These are phyloP conservation scores for Neurospora discreta DNA, from an alignment of 495 filamentous ascomycete species.

Conservation along the genomic window DNA sequence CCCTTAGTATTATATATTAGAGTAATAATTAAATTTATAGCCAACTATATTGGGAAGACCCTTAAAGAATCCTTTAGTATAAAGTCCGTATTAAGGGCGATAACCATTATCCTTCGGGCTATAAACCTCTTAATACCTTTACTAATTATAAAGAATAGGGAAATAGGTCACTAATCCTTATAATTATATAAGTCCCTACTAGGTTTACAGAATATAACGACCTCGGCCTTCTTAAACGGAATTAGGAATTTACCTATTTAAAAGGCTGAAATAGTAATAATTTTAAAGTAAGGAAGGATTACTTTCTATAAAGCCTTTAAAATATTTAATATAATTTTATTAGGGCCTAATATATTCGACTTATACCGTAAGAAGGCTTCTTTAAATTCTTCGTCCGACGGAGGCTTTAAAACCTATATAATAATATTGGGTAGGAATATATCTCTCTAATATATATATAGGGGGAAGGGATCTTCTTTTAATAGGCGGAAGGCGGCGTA, in stretches of 20 bases:
- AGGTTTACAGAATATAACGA: not conserved
- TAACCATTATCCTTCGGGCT: not conserved
- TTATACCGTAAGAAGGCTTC: not conserved
- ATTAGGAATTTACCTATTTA: rapidly evolving
- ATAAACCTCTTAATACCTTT: not conserved
- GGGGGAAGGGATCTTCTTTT: not conserved
- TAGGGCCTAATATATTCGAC: no score
- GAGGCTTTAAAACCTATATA: not conserved
- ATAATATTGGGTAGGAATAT: not conserved
- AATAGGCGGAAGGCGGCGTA: not conserved
- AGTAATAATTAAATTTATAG: not conserved
- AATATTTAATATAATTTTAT: not conserved
- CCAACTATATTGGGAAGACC: no score
- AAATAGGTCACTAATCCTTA: not conserved
- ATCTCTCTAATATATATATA: not conserved
- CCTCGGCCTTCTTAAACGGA: rapidly evolving
- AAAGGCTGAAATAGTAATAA: not conserved
- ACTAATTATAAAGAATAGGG: not conserved
- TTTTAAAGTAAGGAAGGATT: not conserved
- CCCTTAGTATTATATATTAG: not conserved
- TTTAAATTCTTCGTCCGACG: not conserved
- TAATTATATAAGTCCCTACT: not conserved
- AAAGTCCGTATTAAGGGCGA: rapidly evolving
- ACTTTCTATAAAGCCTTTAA: rapidly evolving
- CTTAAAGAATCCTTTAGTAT: not conserved